phyloP scores from a whole-genome alignment of 176 grass and related monocot species.

The Urochloa ruziziensis region DNA sequence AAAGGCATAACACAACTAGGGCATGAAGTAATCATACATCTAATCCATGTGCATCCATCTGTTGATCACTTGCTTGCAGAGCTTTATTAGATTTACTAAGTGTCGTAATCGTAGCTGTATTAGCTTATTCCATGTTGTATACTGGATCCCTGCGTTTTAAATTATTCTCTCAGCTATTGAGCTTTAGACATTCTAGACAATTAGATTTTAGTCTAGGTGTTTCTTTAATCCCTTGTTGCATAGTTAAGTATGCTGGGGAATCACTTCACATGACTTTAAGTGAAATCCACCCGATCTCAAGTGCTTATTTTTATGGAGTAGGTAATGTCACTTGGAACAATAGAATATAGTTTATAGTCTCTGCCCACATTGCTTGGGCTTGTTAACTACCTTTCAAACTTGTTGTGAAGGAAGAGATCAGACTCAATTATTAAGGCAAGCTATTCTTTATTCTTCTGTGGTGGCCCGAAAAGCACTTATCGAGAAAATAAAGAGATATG shows the following conservation, averaged over 20 bases:
- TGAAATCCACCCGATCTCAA: conserved; percentile 97
- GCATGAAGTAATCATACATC: conserved; percentile 48
- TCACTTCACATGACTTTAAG: conserved; percentile 98
- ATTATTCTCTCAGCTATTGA: conserved; percentile 35
- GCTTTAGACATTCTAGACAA: conserved; percentile 67
- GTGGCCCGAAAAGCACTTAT: conserved; percentile 56
- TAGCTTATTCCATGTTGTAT: conserved; percentile 45
- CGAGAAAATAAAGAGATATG: conserved; percentile 52
- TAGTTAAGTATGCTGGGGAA: conserved; percentile 68
- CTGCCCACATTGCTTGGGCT: conserved; percentile 76
- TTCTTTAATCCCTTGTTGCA: conserved; percentile 57
- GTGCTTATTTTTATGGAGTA: conserved; percentile 78
- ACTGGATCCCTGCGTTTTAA: conserved; percentile 46
- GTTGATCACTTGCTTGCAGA: conserved; percentile 46
- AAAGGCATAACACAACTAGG: conserved; percentile 46
- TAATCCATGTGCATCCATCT: conserved; percentile 67
- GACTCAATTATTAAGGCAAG: conserved; percentile 74
- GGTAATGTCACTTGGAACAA: conserved; percentile 91
- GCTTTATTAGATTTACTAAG: conserved; percentile 47
- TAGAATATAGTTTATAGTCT: conserved; percentile 50
- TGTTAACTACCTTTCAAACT: conserved; percentile 73
- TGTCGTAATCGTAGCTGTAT: conserved; percentile 47
- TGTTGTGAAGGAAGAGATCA: conserved; percentile 73
- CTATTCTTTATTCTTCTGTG: conserved; percentile 45
- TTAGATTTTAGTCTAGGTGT: conserved; percentile 61